phyloP scores from a whole-genome alignment of 805 yeast species.

The Candida hispaniensis region DNA sequence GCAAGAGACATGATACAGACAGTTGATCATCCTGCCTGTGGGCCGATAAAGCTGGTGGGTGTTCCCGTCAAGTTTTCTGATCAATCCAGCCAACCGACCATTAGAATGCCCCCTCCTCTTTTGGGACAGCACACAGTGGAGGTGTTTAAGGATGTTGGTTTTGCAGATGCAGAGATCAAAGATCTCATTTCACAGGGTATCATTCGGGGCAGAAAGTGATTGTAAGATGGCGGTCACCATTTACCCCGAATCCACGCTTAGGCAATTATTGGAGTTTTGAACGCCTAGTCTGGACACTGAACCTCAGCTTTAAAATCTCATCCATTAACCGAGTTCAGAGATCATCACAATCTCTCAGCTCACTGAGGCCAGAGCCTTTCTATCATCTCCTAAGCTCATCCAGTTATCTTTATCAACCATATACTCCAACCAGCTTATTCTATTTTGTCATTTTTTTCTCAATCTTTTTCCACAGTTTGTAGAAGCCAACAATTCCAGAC shows the following conservation, averaged over 20 bases:
- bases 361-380: too few relatives aligned
- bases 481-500: constrained; percentile 18
- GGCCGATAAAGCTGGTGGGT: constrained; percentile 30
- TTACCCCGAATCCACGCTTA: too few relatives aligned
- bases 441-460: background rate
- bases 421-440: background rate
- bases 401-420: too few relatives aligned
- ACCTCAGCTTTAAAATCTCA: too few relatives aligned
- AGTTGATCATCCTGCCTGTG: constrained; percentile 31
- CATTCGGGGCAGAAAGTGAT: constrained; percentile 4
- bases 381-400: too few relatives aligned
- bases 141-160: constrained; percentile 25
- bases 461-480: background rate
- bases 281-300: too few relatives aligned
- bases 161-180: constrained; percentile 20
- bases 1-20: constrained; percentile 32
- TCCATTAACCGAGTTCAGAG: too few relatives aligned
- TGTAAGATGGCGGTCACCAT: too few relatives aligned
- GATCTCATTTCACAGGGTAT: constrained; percentile 18
- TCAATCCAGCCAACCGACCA: constrained; percentile 25
- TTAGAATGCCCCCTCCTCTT: constrained; percentile 31
- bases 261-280: too few relatives aligned
- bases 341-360: too few relatives aligned
- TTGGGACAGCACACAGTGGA: constrained; percentile 33
- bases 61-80: constrained; percentile 33